Evolutionary conservation across 805 yeast species (phyloP), one percentile per base, ranked within the genome.

Genomic region (Saturnispora gosingensis): DNA sequence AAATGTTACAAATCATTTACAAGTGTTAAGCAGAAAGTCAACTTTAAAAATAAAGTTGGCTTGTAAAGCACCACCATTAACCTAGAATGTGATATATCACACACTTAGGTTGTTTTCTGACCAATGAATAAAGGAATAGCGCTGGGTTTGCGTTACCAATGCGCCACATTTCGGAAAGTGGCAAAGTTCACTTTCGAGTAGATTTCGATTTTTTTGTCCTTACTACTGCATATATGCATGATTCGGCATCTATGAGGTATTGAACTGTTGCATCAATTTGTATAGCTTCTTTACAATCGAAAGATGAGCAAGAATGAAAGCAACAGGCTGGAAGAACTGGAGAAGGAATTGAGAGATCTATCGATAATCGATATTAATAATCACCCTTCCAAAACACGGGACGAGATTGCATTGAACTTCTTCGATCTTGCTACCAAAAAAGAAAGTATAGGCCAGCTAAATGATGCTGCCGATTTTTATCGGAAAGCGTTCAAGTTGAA

Each of bases 381-480:
- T 22, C 67, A 66, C 54, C 67, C 70, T 4, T 63, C 61, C 1
- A 64, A 62, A 49, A 48, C 62, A 16, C 55, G 52, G 45, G 67
- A 69, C 45, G 59, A 66, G 22, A 56, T 65, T 34, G 95, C 96
- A 2, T 67, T 88, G 42, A 72, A 71, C 48, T 67, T 78, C 22
- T 88, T 86, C 70, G 88, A 84, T 58, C 65, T 72, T 48, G 97
- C 88, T 3, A 78, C 82, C 0, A 78, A 75, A 46, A 82, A 82
- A 60, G 97, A 89, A 66, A 70, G 76, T 34, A 76, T 72, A 47
- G 96, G 96, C 0, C 71, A 80, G 54, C 74, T 88, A 79, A 75
- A 86, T n/a, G 96, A 88, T 60, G 96, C 96, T 1, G 80, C 87
- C 27, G 77, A 72, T 46, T 75, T 69, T 56, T 89, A 89, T 66